phyloP scores from a whole-genome alignment of 1,284 basidiomycete genomes.

The Cryptococcus neoformans region DNA sequence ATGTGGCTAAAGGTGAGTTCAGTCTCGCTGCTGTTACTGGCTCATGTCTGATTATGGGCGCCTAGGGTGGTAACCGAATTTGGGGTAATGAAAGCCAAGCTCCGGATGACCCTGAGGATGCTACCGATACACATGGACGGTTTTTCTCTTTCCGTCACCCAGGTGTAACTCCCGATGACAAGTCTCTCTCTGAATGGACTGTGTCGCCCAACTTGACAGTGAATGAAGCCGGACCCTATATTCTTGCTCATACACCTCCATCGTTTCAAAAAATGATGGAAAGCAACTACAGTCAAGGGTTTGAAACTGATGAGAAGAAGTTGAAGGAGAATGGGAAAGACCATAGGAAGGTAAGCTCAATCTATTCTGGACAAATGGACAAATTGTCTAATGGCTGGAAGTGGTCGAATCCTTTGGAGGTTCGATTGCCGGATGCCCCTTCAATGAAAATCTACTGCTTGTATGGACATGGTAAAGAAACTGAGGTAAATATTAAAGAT shows the following conservation, averaged over 20 bases:
- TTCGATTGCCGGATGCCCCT: constrained; percentile 81
- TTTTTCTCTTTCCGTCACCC: constrained; percentile 73
- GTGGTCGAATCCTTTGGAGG: constrained; percentile 96
- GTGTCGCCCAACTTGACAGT: constrained; percentile 73
- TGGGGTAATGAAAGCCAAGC: constrained; percentile 69
- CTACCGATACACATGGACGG: constrained; percentile 70
- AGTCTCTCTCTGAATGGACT: constrained; percentile 41
- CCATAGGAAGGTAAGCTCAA: constrained; percentile 48
- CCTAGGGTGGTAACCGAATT: constrained; percentile 77
- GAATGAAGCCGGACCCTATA: constrained; percentile 70
- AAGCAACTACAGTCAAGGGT: constrained; percentile 88
- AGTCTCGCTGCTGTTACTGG: neutral
- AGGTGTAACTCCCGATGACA: constrained; percentile 24
- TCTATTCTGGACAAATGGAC: neutral
- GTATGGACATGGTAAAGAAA: constrained; percentile 95
- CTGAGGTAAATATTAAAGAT: constrained; percentile 61
- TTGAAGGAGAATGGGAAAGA: constrained; percentile 67
- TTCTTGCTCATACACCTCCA: constrained; percentile 76
- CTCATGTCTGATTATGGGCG: neutral
- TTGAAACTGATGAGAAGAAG: constrained; percentile 70
- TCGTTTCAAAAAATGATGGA: constrained; percentile 88
- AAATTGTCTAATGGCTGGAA: constrained; percentile 52
- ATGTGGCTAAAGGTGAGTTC: constrained; percentile 79
- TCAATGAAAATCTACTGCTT: constrained; percentile 92
- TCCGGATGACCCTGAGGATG: constrained; percentile 64